Conservation (phyloP, 352 stramenopile genomes). For the Phytophthora lateralis region DNA sequence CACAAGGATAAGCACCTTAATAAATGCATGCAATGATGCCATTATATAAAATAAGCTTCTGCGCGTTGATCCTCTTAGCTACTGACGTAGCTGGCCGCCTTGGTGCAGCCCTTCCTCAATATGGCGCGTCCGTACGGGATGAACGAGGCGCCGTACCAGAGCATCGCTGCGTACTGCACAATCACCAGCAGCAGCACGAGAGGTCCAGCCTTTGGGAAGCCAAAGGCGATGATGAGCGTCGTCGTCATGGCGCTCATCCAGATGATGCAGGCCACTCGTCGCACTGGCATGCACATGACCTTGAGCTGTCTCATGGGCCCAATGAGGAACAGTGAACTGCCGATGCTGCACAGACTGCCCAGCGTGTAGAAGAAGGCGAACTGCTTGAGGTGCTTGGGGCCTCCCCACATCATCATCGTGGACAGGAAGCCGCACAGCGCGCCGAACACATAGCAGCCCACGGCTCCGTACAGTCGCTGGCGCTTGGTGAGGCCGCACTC, state of each 20-base stretch:
- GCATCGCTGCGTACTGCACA: slow-evolving; percentile 81
- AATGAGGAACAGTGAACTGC: slow-evolving; percentile 81
- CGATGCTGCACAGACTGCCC: slow-evolving; percentile 80
- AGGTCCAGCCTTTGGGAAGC: slow-evolving; percentile 65
- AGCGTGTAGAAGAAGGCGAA: slow-evolving; percentile 90
- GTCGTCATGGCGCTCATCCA: slow-evolving; percentile 78
- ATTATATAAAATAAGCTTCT: slow-evolving; percentile 29
- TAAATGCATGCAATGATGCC: slow-evolving; percentile 15
- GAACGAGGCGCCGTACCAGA: slow-evolving; percentile 86
- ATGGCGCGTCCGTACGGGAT: slow-evolving; percentile 82
- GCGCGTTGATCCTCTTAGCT: slow-evolving; percentile 26
- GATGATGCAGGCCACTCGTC: slow-evolving; percentile 76
- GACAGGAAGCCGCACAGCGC: slow-evolving; percentile 78
- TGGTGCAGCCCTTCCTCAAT: slow-evolving; percentile 73
- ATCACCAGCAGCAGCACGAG: slow-evolving; percentile 79
- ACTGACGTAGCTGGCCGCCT: slow-evolving; percentile 54
- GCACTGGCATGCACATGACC: slow-evolving; percentile 87
- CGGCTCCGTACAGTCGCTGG: slow-evolving; percentile 75
- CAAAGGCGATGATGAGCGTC: slow-evolving; percentile 79
- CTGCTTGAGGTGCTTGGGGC: slow-evolving; percentile 79
- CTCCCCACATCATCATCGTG: slow-evolving; percentile 83
- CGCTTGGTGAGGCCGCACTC: slow-evolving; percentile 83
- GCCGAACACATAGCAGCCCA: slow-evolving; percentile 76
- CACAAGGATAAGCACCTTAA: too few relatives aligned
- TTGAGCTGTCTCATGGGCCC: slow-evolving; percentile 71